Evolutionary conservation across 1,139 yeast species (phyloP).

Genomic region (Diutina siamensis): DNA sequence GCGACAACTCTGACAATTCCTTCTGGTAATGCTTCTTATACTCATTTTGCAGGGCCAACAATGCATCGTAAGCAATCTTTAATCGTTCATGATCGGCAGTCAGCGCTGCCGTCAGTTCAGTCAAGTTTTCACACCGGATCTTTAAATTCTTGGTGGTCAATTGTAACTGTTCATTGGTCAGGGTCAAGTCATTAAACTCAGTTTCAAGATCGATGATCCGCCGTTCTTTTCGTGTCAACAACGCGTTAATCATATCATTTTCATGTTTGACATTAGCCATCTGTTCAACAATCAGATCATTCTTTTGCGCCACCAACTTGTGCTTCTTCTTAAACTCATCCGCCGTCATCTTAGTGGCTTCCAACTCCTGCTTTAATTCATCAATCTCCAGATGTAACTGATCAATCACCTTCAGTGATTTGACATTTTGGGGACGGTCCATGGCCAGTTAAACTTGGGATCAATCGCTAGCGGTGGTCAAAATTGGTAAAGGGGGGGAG

Average conservation of each 20-base stretch:
- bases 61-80: constrained; percentile 51
- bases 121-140: constrained; percentile 36
- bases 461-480: no score
- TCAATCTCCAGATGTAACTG: constrained; percentile 43
- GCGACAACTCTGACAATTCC: constrained; percentile 19
- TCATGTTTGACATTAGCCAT: constrained; percentile 62
- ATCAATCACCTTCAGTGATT: constrained; percentile 43
- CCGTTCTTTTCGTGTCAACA: constrained; percentile 53
- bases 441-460: no score
- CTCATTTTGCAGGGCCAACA: constrained; percentile 43
- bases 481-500: background rate
- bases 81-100: constrained; percentile 46
- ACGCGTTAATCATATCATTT: constrained; percentile 52
- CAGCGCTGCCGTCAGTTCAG: constrained; percentile 33
- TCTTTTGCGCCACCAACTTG: constrained; percentile 34
- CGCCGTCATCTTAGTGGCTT: constrained; percentile 25
- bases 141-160: constrained; percentile 39
- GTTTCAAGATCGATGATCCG: constrained; percentile 50
- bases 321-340: constrained; percentile 38
- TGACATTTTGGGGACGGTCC: constrained; percentile 4
- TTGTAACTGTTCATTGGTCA: constrained; percentile 32
- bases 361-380: constrained; percentile 40
- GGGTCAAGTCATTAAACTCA: constrained; percentile 35
- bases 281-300: constrained; percentile 54
- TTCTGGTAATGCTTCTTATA: constrained; percentile 41